phyloP scores from a whole-genome alignment of 805 yeast genomes.

The Allodekkera sacchari region DNA sequence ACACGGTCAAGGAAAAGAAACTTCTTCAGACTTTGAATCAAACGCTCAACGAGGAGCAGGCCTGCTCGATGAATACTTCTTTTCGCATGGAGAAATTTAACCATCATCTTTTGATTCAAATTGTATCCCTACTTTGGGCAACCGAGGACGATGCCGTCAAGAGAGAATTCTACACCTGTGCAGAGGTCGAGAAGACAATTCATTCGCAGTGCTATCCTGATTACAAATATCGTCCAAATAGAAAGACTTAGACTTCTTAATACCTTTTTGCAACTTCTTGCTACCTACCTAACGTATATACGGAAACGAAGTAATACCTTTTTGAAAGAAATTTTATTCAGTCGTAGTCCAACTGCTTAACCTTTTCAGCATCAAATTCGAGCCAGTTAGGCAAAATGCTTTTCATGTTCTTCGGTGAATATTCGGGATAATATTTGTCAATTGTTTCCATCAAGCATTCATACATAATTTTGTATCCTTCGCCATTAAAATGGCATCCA shows the following conservation, averaged over 20 bases:
- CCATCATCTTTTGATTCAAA: constrained; percentile 33
- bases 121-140: constrained; percentile 38
- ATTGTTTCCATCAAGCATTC: constrained; percentile 24
- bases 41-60: constrained; percentile 5
- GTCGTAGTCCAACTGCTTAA: constrained; percentile 3
- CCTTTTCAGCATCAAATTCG: constrained; percentile 9
- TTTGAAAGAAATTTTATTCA: not conserved
- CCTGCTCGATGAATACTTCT: constrained; percentile 6
- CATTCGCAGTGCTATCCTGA: constrained; percentile 34
- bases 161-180: constrained; percentile 29
- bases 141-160: constrained; percentile 31
- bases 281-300: not conserved
- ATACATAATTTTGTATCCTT: constrained; percentile 29
- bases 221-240: constrained; percentile 36
- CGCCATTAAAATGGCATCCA: constrained; percentile 35
- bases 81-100: constrained; percentile 25
- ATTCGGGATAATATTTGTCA: constrained; percentile 23
- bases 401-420: constrained; percentile 7
- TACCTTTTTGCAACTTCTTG: not conserved
- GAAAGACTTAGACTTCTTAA: constrained; percentile 7
- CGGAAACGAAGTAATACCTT: not conserved
- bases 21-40: constrained; percentile 9
- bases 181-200: constrained; percentile 31
- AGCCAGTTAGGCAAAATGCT: constrained; percentile 12
- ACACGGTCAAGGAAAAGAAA: constrained; percentile 9